Evolutionary conservation across 805 yeast species (phyloP).

Genomic region (Saturnispora halmiae): DNA sequence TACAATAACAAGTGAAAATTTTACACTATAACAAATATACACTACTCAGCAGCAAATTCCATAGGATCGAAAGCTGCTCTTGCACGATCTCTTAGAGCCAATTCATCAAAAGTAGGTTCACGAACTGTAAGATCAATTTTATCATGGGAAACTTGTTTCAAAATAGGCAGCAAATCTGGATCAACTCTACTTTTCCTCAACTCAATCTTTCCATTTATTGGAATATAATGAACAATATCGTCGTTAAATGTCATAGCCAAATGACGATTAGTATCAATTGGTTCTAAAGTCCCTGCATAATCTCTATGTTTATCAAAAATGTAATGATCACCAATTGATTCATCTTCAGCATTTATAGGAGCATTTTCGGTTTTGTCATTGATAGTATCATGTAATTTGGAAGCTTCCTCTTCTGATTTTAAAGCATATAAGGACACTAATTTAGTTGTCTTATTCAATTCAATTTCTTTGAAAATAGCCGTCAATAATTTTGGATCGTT

Average conservation of each 20-base stretch:
- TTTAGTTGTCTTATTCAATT: conserved; percentile 53
- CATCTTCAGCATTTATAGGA: conserved; percentile 29
- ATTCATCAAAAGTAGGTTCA: conserved; percentile 66
- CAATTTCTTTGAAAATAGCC: conserved; percentile 65
- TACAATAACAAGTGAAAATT: neutral
- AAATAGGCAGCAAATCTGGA: conserved; percentile 43
- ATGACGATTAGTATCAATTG: conserved; percentile 47
- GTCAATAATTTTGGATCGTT: conserved; percentile 36
- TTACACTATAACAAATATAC: neutral
- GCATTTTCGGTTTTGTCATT: conserved; percentile 41
- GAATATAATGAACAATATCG: conserved; percentile 64
- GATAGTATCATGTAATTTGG: conserved; percentile 30
- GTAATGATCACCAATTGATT: conserved; percentile 27
- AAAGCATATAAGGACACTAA: conserved; percentile 63
- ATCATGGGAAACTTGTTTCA: conserved; percentile 51
- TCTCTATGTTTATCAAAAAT: conserved; percentile 63
- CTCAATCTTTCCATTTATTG: conserved; percentile 67
- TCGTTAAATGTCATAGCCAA: conserved; percentile 55
- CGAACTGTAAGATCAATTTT: conserved; percentile 53
- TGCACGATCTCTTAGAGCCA: conserved; percentile 53
- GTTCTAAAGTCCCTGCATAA: conserved; percentile 58
- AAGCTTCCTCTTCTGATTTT: conserved; percentile 31
- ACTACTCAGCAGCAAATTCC: conserved; percentile 52
- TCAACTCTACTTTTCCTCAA: conserved; percentile 79
- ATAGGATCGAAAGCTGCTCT: conserved; percentile 73